These are phyloP conservation scores for Paradendryphiella salina DNA, from an alignment of 2,329 filamentous ascomycete species.

Conservation along the genomic window DNA sequence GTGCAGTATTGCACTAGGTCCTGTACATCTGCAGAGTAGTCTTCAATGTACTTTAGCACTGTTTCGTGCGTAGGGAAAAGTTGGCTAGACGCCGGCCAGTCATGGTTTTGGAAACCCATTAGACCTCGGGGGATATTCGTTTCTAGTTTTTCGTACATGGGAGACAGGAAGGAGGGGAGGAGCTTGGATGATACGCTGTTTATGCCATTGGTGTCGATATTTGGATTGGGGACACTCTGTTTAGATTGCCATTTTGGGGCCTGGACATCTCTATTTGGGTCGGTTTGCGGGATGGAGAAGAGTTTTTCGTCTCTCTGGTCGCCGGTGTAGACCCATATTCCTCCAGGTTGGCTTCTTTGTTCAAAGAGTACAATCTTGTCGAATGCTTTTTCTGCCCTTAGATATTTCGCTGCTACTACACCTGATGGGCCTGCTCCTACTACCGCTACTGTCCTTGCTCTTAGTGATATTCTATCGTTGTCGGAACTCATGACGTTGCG, in stretches of 20 bases:
- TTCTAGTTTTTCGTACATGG: constrained; percentile 79
- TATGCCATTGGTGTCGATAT: neutral
- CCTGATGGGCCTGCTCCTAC: constrained; percentile 84
- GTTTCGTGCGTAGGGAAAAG: constrained; percentile 74
- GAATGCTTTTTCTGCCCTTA: constrained; percentile 72
- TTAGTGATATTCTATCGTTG: constrained; percentile 25
- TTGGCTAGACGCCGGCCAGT: constrained; percentile 65
- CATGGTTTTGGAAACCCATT: constrained; percentile 76
- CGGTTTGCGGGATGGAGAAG: constrained; percentile 67
- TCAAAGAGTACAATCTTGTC: constrained; percentile 76
- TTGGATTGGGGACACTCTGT: neutral
- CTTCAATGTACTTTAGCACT: constrained; percentile 73
- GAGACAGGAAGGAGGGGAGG: constrained; percentile 72
- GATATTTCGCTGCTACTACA: constrained; percentile 75
- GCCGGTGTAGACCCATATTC: constrained; percentile 80
- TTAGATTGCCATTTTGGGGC: constrained; percentile 58
- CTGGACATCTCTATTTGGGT: constrained; percentile 63
- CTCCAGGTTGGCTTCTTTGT: constrained; percentile 74
- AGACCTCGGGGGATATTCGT: constrained; percentile 82
- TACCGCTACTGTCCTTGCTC: constrained; percentile 68
- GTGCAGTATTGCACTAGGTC: constrained; percentile 70
- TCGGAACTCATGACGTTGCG: constrained; percentile 11
- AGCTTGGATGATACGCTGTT: constrained; percentile 28
- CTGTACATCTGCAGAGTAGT: constrained; percentile 70
- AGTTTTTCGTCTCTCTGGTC: constrained; percentile 53